phyloP scores from a whole-genome alignment of 2,329 filamentous ascomycete genomes.

The Pseudogymnoascus sp. region DNA sequence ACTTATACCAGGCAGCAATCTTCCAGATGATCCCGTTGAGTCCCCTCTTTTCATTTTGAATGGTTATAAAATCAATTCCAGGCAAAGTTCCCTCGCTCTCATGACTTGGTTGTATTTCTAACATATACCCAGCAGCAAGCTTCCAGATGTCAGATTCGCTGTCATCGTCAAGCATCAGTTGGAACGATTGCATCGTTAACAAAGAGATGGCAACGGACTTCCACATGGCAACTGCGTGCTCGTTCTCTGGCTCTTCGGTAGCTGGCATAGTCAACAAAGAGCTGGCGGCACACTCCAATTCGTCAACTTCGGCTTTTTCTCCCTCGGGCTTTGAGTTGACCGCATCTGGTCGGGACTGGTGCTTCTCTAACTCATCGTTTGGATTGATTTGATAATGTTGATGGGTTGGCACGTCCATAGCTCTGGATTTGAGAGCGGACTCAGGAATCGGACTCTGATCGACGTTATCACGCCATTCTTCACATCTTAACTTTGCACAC shows the following conservation, averaged over 20 bases:
- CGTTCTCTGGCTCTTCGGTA: background rate
- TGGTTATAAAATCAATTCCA: background rate
- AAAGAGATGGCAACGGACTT: background rate
- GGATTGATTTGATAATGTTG: background rate
- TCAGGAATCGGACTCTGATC: background rate
- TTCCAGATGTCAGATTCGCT: background rate
- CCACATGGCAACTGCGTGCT: background rate
- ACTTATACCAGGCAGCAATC: too few species aligned
- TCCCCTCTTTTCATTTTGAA: background rate
- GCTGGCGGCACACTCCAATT: background rate
- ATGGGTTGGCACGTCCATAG: background rate
- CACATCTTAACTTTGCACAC: background rate
- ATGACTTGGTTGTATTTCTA: background rate
- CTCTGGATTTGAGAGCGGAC: too few species aligned
- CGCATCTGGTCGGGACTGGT: background rate
- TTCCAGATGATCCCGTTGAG: background rate
- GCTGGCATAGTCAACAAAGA: background rate
- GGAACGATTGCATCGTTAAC: background rate
- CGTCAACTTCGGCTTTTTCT: background rate
- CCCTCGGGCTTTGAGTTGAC: background rate
- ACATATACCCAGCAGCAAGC: background rate
- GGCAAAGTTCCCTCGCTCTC: background rate
- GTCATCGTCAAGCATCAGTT: background rate
- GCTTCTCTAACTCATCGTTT: background rate
- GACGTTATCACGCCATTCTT: background rate